Evolutionary conservation across 169 alveolate genomes (phyloP).

Genomic region (Amoebophrya sp.): DNA sequence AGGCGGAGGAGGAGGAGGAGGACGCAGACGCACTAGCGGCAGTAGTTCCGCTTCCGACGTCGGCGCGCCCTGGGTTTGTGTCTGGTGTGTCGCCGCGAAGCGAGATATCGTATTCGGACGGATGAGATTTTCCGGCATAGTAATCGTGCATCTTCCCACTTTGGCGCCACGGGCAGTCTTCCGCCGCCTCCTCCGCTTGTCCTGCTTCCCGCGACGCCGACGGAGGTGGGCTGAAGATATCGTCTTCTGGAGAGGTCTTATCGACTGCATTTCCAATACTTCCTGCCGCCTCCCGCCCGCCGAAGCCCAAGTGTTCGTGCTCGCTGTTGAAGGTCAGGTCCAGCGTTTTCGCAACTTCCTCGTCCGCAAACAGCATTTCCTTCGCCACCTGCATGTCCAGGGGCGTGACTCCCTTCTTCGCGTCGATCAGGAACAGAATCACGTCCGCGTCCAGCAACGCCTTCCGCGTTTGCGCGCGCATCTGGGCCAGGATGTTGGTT

Average conservation of each 20-base stretch:
- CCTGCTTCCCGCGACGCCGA: background rate
- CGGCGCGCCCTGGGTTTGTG: background rate
- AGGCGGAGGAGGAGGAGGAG: background rate
- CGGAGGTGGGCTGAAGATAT: no score
- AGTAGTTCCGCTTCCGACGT: background rate
- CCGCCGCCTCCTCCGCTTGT: background rate
- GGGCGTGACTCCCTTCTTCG: conserved; percentile 50
- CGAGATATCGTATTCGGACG: no score
- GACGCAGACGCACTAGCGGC: no score
- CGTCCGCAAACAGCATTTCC: conserved; percentile 14
- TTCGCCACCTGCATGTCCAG: conserved; percentile 43
- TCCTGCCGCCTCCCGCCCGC: background rate
- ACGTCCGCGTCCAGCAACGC: conserved; percentile 48
- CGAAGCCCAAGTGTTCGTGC: background rate
- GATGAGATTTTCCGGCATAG: background rate
- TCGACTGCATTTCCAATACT: background rate
- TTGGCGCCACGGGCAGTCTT: background rate
- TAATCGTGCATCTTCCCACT: background rate
- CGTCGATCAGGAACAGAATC: conserved; percentile 53
- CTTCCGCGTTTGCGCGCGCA: background rate
- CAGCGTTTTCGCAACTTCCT: background rate
- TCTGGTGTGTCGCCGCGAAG: background rate
- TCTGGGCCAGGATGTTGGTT: background rate
- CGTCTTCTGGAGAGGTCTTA: no score
- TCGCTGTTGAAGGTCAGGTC: background rate